Base-by-base conservation (phyloP, 768 basidiomycete genomes). In the Rhodocollybia butyracea region DNA sequence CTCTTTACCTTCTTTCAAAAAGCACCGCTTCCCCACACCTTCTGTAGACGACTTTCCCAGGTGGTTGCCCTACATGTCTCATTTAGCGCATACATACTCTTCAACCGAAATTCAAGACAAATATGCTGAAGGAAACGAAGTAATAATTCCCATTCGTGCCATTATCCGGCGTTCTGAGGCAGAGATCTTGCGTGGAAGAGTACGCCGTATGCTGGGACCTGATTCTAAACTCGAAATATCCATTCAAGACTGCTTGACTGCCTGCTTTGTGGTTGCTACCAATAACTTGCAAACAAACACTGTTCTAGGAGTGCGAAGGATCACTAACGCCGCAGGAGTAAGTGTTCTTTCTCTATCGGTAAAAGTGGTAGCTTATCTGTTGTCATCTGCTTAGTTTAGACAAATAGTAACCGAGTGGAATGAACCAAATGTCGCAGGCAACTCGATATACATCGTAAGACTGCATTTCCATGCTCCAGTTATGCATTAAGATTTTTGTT, bases 301-400 rank as follows among this genome's bases (percentile, higher is more conserved):
- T 5, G 59, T 71, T 6, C n/a, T n/a, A n/a, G n/a, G n/a, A n/a
- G n/a, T n/a, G n/a, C 53, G 46, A 2, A 55, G 17, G 17, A 55
- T 71, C 30, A 63, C 66, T 10, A 71, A 71, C 55, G 62, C 59
- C 1, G 63, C 64, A 15, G 69, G 61, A 31, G 68, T 71, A 46
- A 57, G 67, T 57, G 15, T 11, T n/a, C 32, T 39, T 7, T 27
- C 40, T 8, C 17, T 21, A 27, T 29, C 5, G 17, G 11, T 26
- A 7, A 15, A 15, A 19, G n/a, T n/a, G n/a, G n/a, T n/a, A n/a
- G n/a, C n/a, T n/a, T n/a, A 12, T 43, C 29, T 22, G 15, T 11
- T 29, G 43, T 22, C 13, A 3, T 27, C 30, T 29, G 3, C 30
- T 32, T 22, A 67, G 66, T 67, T 55, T 50, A 63, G 67, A n/a